Evolutionary conservation across 208 protist genomes (phyloP), one percentile per base, ranked within the genome.

Genomic region (Perkinsela sp.): DNA sequence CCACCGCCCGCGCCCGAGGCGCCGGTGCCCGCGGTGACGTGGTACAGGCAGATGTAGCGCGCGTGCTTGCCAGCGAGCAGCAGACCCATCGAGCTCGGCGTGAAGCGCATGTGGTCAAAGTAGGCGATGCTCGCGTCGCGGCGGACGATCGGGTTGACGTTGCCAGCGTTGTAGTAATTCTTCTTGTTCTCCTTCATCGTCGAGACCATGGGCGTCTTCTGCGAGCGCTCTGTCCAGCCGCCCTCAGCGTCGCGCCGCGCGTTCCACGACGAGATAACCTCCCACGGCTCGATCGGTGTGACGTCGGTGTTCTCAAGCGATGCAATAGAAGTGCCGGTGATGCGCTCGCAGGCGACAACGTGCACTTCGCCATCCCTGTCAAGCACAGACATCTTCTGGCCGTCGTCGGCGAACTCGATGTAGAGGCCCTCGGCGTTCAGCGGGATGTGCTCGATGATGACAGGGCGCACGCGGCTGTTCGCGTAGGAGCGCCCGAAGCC

Each of bases 21-120:
- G 40, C 40, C 40, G 13, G 40, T n/a, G 6, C 40, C 40, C 13
- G 40, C 40, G 40, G 22, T 57, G 22, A 57, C 40, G 22, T n/a
- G n/a, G 67, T 72, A 72, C 67, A 72, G 22, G 29, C 13, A 13
- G 22, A 72, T 72, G 40, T 48, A 72, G 16, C 69, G 67, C 16
- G 66, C 31, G 67, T 72, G 67, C 22, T 57, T 57, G 16, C 70
- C 70, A 2, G 57, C 70, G 31, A 72, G 66, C 57, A 72, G 48
- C 13, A 72, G 30, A 13, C 28, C 68, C 16, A 29, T 15, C 40
- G 28, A 71, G 70, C 69, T 68, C n/a, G 70, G 70, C n/a, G 40
- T 71, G 66, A 48, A 72, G 30, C 28, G 30, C 22, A 72, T 72
- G 22, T n/a, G n/a, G 70, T 72, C 66, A 48, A 72, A 72, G 67